Base-by-base conservation (phyloP, 2,329 filamentous ascomycete species). In the Phaeosphaeriaceae sp. region DNA sequence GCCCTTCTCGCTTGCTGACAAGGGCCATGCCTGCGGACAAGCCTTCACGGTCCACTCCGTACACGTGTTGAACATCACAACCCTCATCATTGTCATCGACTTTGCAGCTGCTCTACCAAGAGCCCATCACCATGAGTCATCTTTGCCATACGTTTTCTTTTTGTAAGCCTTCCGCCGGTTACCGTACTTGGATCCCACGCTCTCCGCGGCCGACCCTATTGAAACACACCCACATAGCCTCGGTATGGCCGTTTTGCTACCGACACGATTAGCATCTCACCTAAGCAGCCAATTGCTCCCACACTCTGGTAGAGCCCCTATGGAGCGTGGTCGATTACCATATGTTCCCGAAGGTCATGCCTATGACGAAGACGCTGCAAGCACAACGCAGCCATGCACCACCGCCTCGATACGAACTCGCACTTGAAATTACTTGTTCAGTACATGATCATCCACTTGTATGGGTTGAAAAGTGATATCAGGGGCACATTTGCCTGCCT, bases 261-360 rank as follows among this genome's bases (percentile, higher is more conserved):
- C 4, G 20, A 17, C 31, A n/a, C 33, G 36, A 20, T 24, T 25
- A 36, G 31, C 31, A 36, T 51, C 49, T 51, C 49, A 51, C 49
- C 49, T 51, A 21, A 51, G 49, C 49, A 44, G 49, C 49, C 17
- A 19, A 44, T 47, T 24, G 44, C 21, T 24, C 44, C 44, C 21
- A 22, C 13, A 47, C 13, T 44, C 3, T 36, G 44, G 15, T 47
- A 25, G 20, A n/a, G 20, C 7, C 10, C 44, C 21, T 47, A 7
- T 36, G 31, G 31, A 36, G 13, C 13, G 13, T 11, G 31, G 31
- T 36, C 13, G 31, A 36, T 7, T 15, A 36, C 31, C 31, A 36
- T 15, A 13, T 36, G 6, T 15, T 15, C 31, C 6, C 6, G 13
- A 15, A 5, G 31, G 31, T 15, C 31, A 36, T 15, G 31, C 31